Evolutionary conservation across 352 stramenopile species (phyloP).

Genomic region (Globisporangium orthogonon): DNA sequence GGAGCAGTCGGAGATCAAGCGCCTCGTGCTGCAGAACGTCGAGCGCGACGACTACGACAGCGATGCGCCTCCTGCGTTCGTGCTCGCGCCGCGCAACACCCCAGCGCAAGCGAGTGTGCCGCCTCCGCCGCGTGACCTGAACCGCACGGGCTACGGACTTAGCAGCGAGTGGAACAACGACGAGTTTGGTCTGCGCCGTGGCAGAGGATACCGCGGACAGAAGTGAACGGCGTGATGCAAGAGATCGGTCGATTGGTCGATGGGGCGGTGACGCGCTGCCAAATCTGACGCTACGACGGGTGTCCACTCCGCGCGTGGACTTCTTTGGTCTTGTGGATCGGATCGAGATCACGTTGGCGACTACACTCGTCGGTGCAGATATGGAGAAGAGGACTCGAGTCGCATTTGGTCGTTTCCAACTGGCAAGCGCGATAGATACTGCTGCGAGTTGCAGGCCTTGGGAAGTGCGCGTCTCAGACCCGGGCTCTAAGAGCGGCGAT

Average conservation of each 20-base stretch:
- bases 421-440: neutral
- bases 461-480: neutral
- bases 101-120: slow-evolving; percentile 8
- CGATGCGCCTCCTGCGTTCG: slow-evolving; percentile 7
- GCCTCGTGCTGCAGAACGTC: slow-evolving; percentile 80
- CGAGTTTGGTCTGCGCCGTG: slow-evolving; percentile 70
- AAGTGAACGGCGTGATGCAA: slow-evolving; percentile 26
- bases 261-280: too few species aligned
- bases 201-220: slow-evolving; percentile 52
- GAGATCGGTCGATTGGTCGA: neutral
- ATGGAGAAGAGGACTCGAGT: too few species aligned
- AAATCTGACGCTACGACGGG: too few species aligned
- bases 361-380: too few species aligned
- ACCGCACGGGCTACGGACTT: slow-evolving; percentile 47
- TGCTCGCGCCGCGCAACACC: slow-evolving; percentile 9
- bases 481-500: neutral
- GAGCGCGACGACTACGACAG: slow-evolving; percentile 76
- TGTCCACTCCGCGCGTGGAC: too few species aligned
- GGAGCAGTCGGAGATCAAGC: slow-evolving; percentile 85
- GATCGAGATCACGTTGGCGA: too few species aligned
- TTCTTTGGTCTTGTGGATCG: too few species aligned
- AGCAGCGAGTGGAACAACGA: slow-evolving; percentile 82
- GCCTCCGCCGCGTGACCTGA: slow-evolving; percentile 21
- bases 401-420: too few species aligned
- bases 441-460: neutral